Base-by-base conservation (phyloP, 208 protist genomes). In the Leishmania martiniquensis region DNA sequence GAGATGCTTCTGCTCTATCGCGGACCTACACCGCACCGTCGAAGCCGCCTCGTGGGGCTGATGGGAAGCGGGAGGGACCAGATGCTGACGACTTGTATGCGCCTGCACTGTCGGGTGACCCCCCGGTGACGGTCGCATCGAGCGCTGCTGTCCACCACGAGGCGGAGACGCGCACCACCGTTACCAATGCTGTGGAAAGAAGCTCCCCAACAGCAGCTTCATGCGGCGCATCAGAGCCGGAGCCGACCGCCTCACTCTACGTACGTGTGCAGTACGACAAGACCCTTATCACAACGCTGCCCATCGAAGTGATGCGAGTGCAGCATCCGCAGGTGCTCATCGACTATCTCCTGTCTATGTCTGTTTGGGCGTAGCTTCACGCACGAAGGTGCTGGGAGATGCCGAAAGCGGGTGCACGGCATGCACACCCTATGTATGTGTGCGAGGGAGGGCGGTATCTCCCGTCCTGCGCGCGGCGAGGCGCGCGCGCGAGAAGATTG, bases 301-400 rank as follows among this genome's bases (percentile, higher is more conserved):
- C 91, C 47, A 80, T 95, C 32, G 93, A 90, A 75, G 75, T 96
- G 66, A 92, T 91, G 91, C 87, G 90, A 6, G 86, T 81, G 60
- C 89, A 86, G 70, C 87, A 95, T 63, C 95, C 88, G 32, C 91
- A 95, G 83, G 76, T 93, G 45, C 86, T 95, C 47, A 98, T 94
- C 60, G 89, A 93, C 57, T 95, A 94, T 54, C 76, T 95, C 32
- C 83, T 93, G 22, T 91, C 92, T 9, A 89, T 84, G 42, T 82
- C 89, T 60, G 77, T 93, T 74, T 93, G 91, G 91, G 72, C 81
- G 22, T 94, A 78, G 86, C 15, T 20, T 12, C 12, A n/a, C 15
- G 34, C 17, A 67, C 37, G 32, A 9, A 29, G 62, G 10, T 45
- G 29, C 15, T 5, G 34, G n/a, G 62, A 9, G 17, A 20, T 13